phyloP scores from a whole-genome alignment of 2,329 filamentous ascomycete genomes.

The Endoconidiophora laricicola region DNA sequence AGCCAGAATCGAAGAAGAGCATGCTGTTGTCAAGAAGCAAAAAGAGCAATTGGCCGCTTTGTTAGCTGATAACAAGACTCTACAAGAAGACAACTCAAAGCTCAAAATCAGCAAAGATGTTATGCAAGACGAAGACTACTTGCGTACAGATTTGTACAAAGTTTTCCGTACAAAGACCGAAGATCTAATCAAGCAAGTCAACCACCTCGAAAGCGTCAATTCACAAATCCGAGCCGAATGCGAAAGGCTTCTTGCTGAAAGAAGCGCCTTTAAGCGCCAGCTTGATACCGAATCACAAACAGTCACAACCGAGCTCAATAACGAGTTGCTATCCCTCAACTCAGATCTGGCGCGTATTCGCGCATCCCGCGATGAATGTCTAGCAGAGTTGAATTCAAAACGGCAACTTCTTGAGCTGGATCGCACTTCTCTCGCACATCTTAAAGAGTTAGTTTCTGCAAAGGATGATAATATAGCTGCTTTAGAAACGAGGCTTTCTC shows the following conservation, averaged over 20 bases:
- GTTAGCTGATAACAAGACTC: slow-evolving; percentile 55
- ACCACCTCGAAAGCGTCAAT: slow-evolving; percentile 79
- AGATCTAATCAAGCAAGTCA: slow-evolving; percentile 80
- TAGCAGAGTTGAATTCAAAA: slow-evolving; percentile 64
- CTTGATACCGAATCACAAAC: slow-evolving; percentile 66
- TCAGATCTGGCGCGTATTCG: slow-evolving; percentile 75
- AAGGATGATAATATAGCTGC: slow-evolving; percentile 67
- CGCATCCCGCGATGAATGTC: slow-evolving; percentile 66
- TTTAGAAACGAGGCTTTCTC: slow-evolving; percentile 66
- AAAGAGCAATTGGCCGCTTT: slow-evolving; percentile 76
- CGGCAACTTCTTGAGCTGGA: slow-evolving; percentile 69
- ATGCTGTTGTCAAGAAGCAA: slow-evolving; percentile 61
- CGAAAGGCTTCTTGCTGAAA: slow-evolving; percentile 69
- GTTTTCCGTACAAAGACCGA: slow-evolving; percentile 79
- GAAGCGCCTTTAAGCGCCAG: slow-evolving; percentile 64
- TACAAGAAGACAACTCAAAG: slow-evolving; percentile 52
- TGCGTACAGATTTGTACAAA: slow-evolving; percentile 86
- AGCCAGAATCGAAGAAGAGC: slow-evolving; percentile 58
- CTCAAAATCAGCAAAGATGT: slow-evolving; percentile 50
- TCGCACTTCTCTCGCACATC: slow-evolving; percentile 48
- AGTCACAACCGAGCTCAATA: slow-evolving; percentile 61
- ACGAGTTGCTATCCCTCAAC: slow-evolving; percentile 64
- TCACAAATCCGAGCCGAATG: slow-evolving; percentile 70
- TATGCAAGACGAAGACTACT: slow-evolving; percentile 82
- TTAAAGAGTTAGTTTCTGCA: slow-evolving; percentile 64